A percentile compares a stretch with the other conserved stretches of the same genome.
phyloP scores from a whole-genome alignment of 225 moss, liverwort and hornwort species.

The Takakia lepidozioides region DNA sequence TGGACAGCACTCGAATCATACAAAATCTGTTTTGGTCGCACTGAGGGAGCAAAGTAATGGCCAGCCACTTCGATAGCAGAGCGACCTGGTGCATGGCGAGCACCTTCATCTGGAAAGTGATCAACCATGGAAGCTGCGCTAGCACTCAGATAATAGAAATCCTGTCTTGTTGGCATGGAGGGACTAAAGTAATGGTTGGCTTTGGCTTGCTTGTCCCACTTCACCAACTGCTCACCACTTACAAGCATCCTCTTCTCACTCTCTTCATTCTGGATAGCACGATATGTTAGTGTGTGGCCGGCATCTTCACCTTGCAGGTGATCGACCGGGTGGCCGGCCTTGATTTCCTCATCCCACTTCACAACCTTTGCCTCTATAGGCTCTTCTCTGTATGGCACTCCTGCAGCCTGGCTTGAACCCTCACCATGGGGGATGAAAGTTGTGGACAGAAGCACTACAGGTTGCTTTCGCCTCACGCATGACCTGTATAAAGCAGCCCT shows the following conservation, averaged over 20 bases:
- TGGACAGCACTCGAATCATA: background rate
- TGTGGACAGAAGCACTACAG: background rate
- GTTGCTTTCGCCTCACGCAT: constrained; percentile 3
- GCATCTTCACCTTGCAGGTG: background rate
- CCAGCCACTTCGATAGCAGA: too few species aligned
- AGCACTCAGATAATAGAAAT: background rate
- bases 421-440: constrained; percentile 5
- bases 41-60: too few species aligned
- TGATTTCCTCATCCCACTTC: background rate
- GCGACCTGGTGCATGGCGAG: too few species aligned
- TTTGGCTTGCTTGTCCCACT: background rate
- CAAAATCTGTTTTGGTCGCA: background rate
- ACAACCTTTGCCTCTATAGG: too few species aligned
- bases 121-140: background rate
- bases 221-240: background rate
- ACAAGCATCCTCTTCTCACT: background rate
- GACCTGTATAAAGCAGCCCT: too few species aligned
- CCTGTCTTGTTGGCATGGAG: background rate
- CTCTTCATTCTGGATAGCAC: too few species aligned
- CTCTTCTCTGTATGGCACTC: background rate
- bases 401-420: constrained; percentile 2
- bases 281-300: too few species aligned
- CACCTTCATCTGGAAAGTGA: constrained; percentile 1
- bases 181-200: too few species aligned
- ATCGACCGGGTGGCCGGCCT: background rate